Evolutionary conservation across 1,284 basidiomycete genomes (phyloP), one percentile per base, ranked within the genome.

Genomic region (Malassezia arunalokei): DNA sequence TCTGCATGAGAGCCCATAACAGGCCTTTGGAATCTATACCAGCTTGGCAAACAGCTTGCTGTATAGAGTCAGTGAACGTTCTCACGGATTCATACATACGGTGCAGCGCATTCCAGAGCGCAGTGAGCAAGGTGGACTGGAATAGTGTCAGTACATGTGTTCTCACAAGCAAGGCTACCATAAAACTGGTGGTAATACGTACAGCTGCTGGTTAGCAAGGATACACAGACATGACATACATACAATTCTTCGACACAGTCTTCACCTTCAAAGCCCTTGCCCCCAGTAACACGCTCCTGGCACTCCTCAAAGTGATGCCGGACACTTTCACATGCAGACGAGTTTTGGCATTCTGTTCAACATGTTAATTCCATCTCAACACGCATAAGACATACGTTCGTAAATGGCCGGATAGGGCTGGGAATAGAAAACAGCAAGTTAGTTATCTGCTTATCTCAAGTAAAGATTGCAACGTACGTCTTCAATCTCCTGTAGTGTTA

Each of bases 221-320:
- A 17, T 6, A 15, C 37, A 29, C 15, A 17, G 28, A 12, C 6
- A 14, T 8, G 28, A 6, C 9, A 20, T 15, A 71, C 68, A 60
- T 64, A 71, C 67, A 73, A 71, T 50, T 73, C 70, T 51, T 73
- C 70, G 41, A 69, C 64, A 62, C 70, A 73, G 63, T 68, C 67
- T 51, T 73, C 70, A 37, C 59, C 60, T 44, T 67, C 60, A 57
- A 64, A 70, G 40, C 65, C 68, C 54, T 71, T 65, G 55, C 70
- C 70, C 39, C 59, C 62, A 17, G 59, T 56, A 28, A 73, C 68
- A 12, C 70, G 65, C 59, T 65, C 62, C 54, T 64, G 49, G 64
- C 70, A 73, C 44, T 71, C 67, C 41, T 71, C 66, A 47, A 73
- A 73, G 66, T 73, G 70, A 58, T 69, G 67, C 63, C 66, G 68